Base-by-base conservation (phyloP, 2,329 filamentous ascomycete species). In the Penicillium verrucosum region DNA sequence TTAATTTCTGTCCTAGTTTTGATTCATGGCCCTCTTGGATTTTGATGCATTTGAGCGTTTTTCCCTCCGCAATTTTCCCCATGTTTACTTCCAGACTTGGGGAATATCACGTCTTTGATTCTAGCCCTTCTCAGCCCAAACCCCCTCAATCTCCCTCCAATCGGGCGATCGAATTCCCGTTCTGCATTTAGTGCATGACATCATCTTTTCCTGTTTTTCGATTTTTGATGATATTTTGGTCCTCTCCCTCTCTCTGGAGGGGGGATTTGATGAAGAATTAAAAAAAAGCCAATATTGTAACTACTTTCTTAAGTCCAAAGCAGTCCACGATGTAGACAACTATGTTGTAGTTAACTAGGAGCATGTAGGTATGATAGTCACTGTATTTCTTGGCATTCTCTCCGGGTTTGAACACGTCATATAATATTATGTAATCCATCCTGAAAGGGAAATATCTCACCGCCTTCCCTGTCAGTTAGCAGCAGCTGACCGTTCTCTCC, bases 41-140 rank as follows among this genome's bases (percentile, higher is more conserved):
- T 61, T 49, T 51, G 51, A 59, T 65, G 64, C 64, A 66, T 66
- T 65, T 66, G 57, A 64, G 60, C 60, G 65, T 64, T 65, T 65
- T 55, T 49, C 42, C 57, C 51, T 62, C 59, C 61, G 55, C 59
- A 59, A 53, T 47, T 48, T 44, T 36, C 43, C 54, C 53, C 47
- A 48, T 49, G 51, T 55, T 49, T 43, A 25, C 34, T 56, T 37
- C 11, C 12, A 30, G 49, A 44, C 57, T 52, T 23, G 2, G 41
- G 25, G 34, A 44, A 37, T 59, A 32, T 59, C 60, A 54, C 50
- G 49, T 56, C 54, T 57, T 57, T 64, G 63, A 34, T 61, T 65
- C 64, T 64, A 62, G 59, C 61, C 61, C 50, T 38, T 44, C 12
- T 42, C 23, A 18, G 16, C 42, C 27, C 27, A 21, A 43, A n/a